Percentiles rank a stretch among this genome's conserved stretches.
phyloP scores from a whole-genome alignment of 176 grass and related monocot species.

The Phyllostachys edulis region DNA sequence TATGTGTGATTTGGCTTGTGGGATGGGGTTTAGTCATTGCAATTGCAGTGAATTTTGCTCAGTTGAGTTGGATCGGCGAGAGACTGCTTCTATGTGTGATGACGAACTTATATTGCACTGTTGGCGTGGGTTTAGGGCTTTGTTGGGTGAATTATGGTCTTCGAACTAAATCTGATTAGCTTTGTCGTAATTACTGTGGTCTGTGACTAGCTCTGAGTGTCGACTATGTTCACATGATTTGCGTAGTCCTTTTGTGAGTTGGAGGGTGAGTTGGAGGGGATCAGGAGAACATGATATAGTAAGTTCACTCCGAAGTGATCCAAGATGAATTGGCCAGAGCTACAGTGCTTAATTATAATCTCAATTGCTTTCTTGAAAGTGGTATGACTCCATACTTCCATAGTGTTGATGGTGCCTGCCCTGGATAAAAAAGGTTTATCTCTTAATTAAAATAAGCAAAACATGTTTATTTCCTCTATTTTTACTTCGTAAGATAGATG shows the following conservation, averaged over 20 bases:
- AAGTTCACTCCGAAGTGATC: background rate
- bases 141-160: background rate
- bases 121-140: background rate
- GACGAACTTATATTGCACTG: background rate
- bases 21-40: background rate
- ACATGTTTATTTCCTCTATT: background rate
- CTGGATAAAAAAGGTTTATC: background rate
- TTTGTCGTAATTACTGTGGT: background rate
- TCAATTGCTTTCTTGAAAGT: background rate
- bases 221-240: conserved; percentile 9
- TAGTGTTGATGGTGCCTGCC: background rate
- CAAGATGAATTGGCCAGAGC: background rate
- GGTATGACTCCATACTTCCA: background rate
- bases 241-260: background rate
- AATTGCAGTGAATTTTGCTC: conserved; percentile 16
- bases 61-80: background rate
- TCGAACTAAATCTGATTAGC: conserved; percentile 4
- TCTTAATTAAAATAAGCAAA: background rate
- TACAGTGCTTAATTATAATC: background rate
- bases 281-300: background rate
- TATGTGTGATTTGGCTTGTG: background rate
- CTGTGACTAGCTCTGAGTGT: background rate
- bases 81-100: background rate
- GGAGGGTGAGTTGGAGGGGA: background rate
- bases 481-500: background rate